Percentiles rank a stretch among this genome's conserved stretches.
Conservation (phyloP, 163 green algal species). For the Scenedesmus sp. region DNA sequence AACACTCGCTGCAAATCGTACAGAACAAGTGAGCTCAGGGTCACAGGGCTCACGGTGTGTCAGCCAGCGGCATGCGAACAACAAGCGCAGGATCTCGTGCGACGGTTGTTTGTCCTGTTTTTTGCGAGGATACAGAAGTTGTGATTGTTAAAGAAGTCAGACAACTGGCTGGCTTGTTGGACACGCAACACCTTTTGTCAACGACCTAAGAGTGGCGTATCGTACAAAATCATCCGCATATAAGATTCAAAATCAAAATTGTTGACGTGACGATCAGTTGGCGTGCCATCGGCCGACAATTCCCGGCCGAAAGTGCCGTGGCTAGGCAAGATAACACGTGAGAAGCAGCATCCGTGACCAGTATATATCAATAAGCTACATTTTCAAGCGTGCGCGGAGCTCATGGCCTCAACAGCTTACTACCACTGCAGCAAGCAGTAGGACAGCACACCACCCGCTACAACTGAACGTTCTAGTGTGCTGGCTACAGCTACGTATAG, state of each 20-base stretch:
- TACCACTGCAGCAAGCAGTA: not conserved
- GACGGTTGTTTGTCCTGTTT: too few species aligned
- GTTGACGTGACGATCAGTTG: not conserved
- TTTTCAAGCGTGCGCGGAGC: not conserved
- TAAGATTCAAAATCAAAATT: not conserved
- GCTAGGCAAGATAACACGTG: not conserved
- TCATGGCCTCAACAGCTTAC: not conserved
- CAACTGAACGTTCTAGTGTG: not conserved
- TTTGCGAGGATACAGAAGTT: not conserved
- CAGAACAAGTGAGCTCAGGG: not conserved
- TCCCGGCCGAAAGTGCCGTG: not conserved
- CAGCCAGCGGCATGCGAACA: not conserved
- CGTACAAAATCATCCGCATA: not conserved
- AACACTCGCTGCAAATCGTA: too few species aligned
- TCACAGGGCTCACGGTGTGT: not conserved
- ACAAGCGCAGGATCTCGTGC: not conserved
- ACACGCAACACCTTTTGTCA: not conserved
- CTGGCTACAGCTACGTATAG: not conserved
- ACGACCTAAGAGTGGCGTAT: not conserved
- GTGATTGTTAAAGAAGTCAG: too few species aligned
- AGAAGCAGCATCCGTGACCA: not conserved
- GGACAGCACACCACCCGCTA: not conserved
- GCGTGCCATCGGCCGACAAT: not conserved
- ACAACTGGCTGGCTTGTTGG: slow-evolving; percentile 12
- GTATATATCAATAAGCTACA: not conserved